A percentile compares a stretch with the other conserved stretches of the same genome.
phyloP scores from a whole-genome alignment of 2,329 filamentous ascomycete species.

The Cercospora beticola region DNA sequence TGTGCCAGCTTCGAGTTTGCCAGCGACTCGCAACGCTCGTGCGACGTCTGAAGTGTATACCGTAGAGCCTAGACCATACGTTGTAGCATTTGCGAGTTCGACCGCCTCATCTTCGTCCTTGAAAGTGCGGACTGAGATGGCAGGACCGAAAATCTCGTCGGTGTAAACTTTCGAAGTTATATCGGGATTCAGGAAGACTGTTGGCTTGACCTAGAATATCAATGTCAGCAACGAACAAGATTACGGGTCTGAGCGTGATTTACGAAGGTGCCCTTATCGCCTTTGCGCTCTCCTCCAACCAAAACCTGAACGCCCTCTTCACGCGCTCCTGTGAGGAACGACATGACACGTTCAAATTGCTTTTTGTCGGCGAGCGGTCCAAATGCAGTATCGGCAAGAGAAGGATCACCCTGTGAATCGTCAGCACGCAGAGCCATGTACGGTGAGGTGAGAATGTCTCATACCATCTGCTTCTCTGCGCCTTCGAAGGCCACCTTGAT shows the following conservation, averaged over 20 bases:
- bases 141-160: conserved; percentile 65
- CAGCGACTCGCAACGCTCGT: conserved; percentile 53
- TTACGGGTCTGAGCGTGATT: neutral
- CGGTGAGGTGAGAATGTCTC: neutral
- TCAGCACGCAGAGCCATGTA: neutral
- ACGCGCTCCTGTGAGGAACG: conserved; percentile 30
- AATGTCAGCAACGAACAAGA: neutral
- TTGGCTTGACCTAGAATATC: neutral
- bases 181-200: conserved; percentile 23
- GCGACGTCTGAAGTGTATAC: conserved; percentile 62
- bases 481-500: conserved; percentile 37
- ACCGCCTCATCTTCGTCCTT: conserved; percentile 58
- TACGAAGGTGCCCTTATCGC: conserved; percentile 37
- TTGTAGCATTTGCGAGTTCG: conserved; percentile 56
- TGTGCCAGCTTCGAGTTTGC: conserved; percentile 63
- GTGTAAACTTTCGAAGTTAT: conserved; percentile 50
- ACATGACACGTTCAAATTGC: conserved; percentile 29
- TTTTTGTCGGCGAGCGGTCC: conserved; percentile 11
- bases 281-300: conserved; percentile 27
- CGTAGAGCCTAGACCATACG: conserved; percentile 60
- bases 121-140: conserved; percentile 59
- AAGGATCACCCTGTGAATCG: conserved; percentile 60
- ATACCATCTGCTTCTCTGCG: conserved; percentile 41
- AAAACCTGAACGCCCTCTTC: conserved; percentile 27
- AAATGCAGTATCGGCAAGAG: neutral